Conservation (phyloP, 345 rosid species). For the Salix caprea region DNA sequence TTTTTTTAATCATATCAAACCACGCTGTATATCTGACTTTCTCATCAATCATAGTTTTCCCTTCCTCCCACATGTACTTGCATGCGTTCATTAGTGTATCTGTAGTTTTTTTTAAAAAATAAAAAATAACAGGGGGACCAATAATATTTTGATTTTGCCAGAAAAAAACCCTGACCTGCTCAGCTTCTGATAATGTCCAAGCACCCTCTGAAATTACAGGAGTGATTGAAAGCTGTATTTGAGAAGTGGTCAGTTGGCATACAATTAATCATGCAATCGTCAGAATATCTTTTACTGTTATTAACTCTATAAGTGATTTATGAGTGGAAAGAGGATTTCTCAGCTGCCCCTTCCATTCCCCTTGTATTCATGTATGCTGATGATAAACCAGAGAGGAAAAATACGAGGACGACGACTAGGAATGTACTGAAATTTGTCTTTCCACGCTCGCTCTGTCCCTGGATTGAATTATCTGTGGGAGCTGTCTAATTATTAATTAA, state of each 20-base stretch:
- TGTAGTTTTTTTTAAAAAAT: too few relatives aligned
- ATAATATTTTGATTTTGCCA: not conserved
- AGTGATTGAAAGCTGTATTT: not conserved
- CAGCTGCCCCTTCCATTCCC: not conserved
- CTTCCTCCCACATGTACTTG: not conserved
- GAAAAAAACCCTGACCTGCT: not conserved
- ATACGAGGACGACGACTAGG: too few relatives aligned
- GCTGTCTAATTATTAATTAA: too few relatives aligned
- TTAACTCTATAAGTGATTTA: not conserved
- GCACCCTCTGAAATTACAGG: not conserved
- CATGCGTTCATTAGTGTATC: not conserved
- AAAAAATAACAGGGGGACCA: too few relatives aligned
- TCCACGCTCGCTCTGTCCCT: not conserved
- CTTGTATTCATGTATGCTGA: not conserved
- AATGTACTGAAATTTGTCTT: too few relatives aligned
- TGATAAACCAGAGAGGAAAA: not conserved
- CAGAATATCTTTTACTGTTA: not conserved
- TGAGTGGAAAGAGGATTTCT: not conserved
- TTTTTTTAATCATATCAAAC: not conserved
- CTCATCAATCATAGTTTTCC: not conserved
- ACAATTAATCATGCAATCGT: not conserved
- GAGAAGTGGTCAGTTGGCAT: not conserved
- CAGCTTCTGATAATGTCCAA: not conserved
- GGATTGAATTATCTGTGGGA: not conserved
- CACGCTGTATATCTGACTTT: not conserved